Evolutionary conservation across 208 protist genomes (phyloP).

Genomic region (Crithidia expoeki): DNA sequence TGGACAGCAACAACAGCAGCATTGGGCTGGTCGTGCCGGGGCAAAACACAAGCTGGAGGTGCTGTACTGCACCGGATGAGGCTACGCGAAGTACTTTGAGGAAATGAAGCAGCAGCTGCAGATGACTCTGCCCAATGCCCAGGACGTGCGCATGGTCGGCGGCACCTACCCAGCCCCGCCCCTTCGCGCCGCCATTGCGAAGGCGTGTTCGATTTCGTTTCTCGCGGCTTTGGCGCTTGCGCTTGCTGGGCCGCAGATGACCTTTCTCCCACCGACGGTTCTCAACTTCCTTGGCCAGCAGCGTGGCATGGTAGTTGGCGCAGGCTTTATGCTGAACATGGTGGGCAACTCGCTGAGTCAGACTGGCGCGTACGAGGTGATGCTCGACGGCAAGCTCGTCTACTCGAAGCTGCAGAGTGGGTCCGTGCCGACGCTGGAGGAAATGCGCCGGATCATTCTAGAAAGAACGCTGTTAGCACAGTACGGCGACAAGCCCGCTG

Average conservation of each 20-base stretch:
- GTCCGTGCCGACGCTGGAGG: slow-evolving; percentile 27
- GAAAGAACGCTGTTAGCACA: slow-evolving; percentile 45
- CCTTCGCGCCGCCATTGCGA: slow-evolving; percentile 32
- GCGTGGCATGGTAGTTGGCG: slow-evolving; percentile 50
- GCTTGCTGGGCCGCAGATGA: slow-evolving; percentile 38
- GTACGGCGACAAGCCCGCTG: slow-evolving; percentile 20
- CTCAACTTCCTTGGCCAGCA: slow-evolving; percentile 39
- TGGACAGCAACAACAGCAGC: not conserved
- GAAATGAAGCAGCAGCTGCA: slow-evolving; percentile 52
- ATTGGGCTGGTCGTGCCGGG: not conserved
- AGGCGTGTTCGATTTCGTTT: slow-evolving; percentile 43
- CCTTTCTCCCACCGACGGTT: slow-evolving; percentile 35
- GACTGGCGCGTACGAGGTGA: slow-evolving; percentile 78
- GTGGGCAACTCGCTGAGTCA: slow-evolving; percentile 44
- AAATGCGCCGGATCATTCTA: slow-evolving; percentile 41
- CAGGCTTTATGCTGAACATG: slow-evolving; percentile 67
- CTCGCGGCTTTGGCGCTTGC: slow-evolving; percentile 42
- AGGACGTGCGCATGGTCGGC: slow-evolving; percentile 47
- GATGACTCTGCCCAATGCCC: slow-evolving; percentile 35
- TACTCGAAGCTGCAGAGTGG: slow-evolving; percentile 71
- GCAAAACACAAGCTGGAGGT: slow-evolving; percentile 40
- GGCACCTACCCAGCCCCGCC: slow-evolving; percentile 57
- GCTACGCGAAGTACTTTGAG: slow-evolving; percentile 82
- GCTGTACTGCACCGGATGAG: slow-evolving; percentile 79
- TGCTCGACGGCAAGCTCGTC: slow-evolving; percentile 60